Percentiles rank a stretch among this genome's conserved stretches.
Evolutionary conservation across 805 yeast species (phyloP).

Genomic region (Kazachstania bromeliacearum): DNA sequence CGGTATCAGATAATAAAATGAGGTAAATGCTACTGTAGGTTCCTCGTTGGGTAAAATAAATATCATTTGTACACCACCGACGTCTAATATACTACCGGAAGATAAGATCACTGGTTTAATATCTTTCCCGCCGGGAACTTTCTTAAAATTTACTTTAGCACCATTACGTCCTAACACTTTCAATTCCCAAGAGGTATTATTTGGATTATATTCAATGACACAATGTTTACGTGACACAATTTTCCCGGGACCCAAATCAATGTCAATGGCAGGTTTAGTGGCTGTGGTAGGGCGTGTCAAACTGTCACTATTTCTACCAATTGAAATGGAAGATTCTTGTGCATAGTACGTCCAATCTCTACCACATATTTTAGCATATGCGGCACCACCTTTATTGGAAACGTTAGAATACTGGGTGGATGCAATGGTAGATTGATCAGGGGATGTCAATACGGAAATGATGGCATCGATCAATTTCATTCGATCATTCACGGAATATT

Average conservation of each 20-base stretch:
- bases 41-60: slow-evolving; percentile 84
- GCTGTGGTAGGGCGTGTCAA: not conserved
- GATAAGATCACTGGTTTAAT: slow-evolving; percentile 45
- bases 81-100: slow-evolving; percentile 82
- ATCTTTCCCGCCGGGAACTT: slow-evolving; percentile 36
- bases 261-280: slow-evolving; percentile 29
- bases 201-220: slow-evolving; percentile 62
- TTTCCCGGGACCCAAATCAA: slow-evolving; percentile 93
- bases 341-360: slow-evolving; percentile 89
- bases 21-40: slow-evolving; percentile 47
- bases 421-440: slow-evolving; percentile 71
- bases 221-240: slow-evolving; percentile 94
- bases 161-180: slow-evolving; percentile 84
- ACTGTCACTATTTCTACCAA: slow-evolving; percentile 69
- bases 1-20: slow-evolving; percentile 29
- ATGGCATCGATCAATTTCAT: slow-evolving; percentile 62
- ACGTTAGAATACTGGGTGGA: slow-evolving; percentile 64
- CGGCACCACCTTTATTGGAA: slow-evolving; percentile 40
- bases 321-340: slow-evolving; percentile 57
- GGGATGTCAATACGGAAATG: slow-evolving; percentile 56
- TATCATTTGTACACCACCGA: slow-evolving; percentile 98
- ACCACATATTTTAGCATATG: slow-evolving; percentile 93
- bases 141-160: slow-evolving; percentile 68
- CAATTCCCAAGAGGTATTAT: slow-evolving; percentile 73
- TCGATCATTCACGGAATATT: slow-evolving; percentile 14